Evolutionary conservation across 2,329 filamentous ascomycete genomes (phyloP), one percentile per base, ranked within the genome.

Genomic region (Scytalidium lignicola): DNA sequence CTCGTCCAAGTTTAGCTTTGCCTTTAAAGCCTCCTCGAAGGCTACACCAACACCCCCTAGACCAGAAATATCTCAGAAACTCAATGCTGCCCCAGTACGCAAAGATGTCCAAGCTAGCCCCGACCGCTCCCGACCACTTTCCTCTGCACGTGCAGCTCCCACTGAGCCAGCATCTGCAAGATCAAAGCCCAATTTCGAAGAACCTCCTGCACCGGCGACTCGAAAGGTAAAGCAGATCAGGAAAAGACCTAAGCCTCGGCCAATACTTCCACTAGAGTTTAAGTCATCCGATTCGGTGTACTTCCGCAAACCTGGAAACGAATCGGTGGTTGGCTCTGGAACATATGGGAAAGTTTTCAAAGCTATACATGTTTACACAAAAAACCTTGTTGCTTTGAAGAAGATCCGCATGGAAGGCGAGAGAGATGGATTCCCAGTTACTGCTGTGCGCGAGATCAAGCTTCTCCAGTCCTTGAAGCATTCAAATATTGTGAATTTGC

Each of bases 321-420:
- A 95, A 65, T 97, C 92, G 0, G 92, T 97, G 0, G 86, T 97
- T 18, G 92, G 92, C 15, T 95, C 92, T 41, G 92, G 92, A 10
- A 97, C 92, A 0, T 97, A 96, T 61, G 93, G 90, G 46, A 95
- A 95, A 67, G 90, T 96, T 3, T 96, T 95, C 74, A 95, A 95
- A 66, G 90, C 83, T n/a, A 74, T 90, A 8, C 90, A 96, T 62
- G 88, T 93, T n/a, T 95, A 95, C 64, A 95, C 88, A 1, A 88
- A 88, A 58, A 81, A 83, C 39, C 76, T 88, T 51, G 90, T 95
- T 20, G 90, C 90, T 1, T 73, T 96, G 51, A 96, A 96, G 71
- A 86, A 88, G 61, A 95, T 96, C 53, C 84, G 90, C 10, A 95
- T 96, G 90, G 90, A 95, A 66, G 89, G 90, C 42, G 90, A 96